phyloP scores from a whole-genome alignment of 306 rosid species.

The Arachis stenosperma region DNA sequence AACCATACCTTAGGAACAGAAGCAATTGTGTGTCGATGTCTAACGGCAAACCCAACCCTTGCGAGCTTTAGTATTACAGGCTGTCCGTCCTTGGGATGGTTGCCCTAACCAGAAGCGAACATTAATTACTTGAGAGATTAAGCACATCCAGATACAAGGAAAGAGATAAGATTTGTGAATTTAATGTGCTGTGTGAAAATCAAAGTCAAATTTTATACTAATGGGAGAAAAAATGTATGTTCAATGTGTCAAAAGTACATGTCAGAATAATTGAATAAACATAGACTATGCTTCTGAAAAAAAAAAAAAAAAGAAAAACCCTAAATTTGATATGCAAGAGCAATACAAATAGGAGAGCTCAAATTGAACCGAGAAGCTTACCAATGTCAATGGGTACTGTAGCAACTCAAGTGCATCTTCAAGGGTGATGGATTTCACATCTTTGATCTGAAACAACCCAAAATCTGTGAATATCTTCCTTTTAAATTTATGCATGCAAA shows the following conservation, averaged over 20 bases:
- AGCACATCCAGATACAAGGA: neutral
- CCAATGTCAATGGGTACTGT: constrained; percentile 86
- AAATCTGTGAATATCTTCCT: constrained; percentile 22
- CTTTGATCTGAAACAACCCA: constrained; percentile 69
- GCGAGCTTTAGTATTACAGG: constrained; percentile 70
- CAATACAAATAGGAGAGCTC: neutral
- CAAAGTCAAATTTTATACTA: neutral
- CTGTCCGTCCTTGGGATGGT: constrained; percentile 82
- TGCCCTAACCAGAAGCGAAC: constrained; percentile 62
- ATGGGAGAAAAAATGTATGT: neutral
- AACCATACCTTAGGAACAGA: constrained; percentile 68
- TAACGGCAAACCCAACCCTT: constrained; percentile 62
- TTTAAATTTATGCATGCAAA: constrained; percentile 12
- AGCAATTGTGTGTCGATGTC: constrained; percentile 63
- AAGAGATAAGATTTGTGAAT: constrained; percentile 10
- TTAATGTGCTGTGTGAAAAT: neutral
- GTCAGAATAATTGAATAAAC: neutral
- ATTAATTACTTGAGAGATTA: constrained; percentile 24
- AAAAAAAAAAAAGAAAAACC: neutral
- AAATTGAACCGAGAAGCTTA: constrained; percentile 46
- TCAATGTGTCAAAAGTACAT: neutral
- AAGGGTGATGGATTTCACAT: constrained; percentile 62
- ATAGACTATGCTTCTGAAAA: neutral
- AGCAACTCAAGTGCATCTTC: constrained; percentile 71
- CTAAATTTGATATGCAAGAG: constrained; percentile 23